Percentiles rank a stretch among this genome's conserved stretches.
These are phyloP conservation scores for Trichoderma sp. DNA, from an alignment of 2,329 filamentous ascomycete genomes.

Conservation along the genomic window DNA sequence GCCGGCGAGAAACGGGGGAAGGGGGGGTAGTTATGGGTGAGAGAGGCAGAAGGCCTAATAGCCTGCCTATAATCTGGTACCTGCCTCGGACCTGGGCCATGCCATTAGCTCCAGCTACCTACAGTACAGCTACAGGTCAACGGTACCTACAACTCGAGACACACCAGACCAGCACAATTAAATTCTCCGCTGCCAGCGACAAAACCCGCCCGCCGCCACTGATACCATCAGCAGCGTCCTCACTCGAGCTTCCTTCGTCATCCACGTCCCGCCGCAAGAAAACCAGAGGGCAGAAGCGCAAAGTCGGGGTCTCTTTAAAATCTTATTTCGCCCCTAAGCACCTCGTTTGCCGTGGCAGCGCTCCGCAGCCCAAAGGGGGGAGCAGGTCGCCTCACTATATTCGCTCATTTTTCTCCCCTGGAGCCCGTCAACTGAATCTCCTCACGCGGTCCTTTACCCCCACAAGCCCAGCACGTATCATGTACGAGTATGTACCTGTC, in stretches of 20 bases:
- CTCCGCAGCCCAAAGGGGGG: neutral
- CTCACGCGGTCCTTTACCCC: conserved; percentile 9
- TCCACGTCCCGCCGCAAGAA: neutral
- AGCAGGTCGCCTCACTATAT: neutral
- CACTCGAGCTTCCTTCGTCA: neutral
- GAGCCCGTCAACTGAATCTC: neutral
- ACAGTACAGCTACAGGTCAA: neutral
- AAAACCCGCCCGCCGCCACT: conserved; percentile 8
- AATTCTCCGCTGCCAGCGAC: conserved; percentile 10
- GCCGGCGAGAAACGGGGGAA: conserved; percentile 33
- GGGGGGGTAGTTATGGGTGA: conserved; percentile 37
- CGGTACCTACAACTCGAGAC: neutral
- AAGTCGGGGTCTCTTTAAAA: neutral
- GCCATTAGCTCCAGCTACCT: conserved; percentile 2
- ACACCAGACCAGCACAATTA: conserved; percentile 16
- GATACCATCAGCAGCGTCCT: conserved; percentile 1
- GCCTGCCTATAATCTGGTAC: conserved; percentile 12
- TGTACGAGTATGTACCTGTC: neutral
- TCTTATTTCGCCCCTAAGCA: neutral
- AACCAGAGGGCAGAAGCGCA: neutral
- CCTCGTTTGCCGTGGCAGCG: neutral
- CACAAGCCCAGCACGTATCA: conserved; percentile 15
- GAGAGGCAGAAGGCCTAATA: conserved; percentile 25
- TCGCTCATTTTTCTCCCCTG: conserved; percentile 15
- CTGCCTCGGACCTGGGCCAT: conserved; percentile 6